phyloP scores from a whole-genome alignment of 2,329 filamentous ascomycete genomes.

The Dothideomycetes sp. region DNA sequence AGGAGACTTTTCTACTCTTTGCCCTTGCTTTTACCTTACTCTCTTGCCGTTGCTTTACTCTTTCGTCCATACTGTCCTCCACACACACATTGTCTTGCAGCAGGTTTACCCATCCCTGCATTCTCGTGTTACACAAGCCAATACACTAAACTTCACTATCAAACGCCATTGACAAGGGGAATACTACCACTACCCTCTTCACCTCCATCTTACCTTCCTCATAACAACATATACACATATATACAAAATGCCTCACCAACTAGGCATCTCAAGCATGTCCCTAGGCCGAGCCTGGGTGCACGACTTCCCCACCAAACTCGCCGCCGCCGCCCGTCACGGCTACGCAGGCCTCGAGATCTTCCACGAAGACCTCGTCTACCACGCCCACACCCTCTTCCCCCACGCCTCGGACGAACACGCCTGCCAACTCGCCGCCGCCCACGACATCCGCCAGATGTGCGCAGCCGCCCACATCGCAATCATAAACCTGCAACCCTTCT shows the following conservation, averaged over 20 bases:
- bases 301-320: conserved; percentile 53
- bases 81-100: too few relatives aligned
- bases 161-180: too few relatives aligned
- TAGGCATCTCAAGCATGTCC: conserved; percentile 67
- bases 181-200: too few relatives aligned
- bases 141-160: too few relatives aligned
- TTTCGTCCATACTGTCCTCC: too few relatives aligned
- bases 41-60: too few relatives aligned
- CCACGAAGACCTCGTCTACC: conserved; percentile 60
- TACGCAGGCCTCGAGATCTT: conserved; percentile 65
- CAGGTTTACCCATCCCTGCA: too few relatives aligned
- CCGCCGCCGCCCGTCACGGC: conserved; percentile 53
- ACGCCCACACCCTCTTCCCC: conserved; percentile 39
- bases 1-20: too few relatives aligned
- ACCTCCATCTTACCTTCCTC: too few relatives aligned
- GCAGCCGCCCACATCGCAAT: conserved; percentile 43
- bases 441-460: conserved; percentile 47
- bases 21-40: too few relatives aligned
- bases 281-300: conserved; percentile 65
- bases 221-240: too few relatives aligned
- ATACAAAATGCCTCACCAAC: conserved; percentile 39
- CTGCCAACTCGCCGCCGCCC: conserved; percentile 46
- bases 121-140: too few relatives aligned
- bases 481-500: conserved; percentile 65
- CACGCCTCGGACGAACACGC: conserved; percentile 28